Conservation (phyloP, 805 yeast species). For the Metschnikowia borealis region DNA sequence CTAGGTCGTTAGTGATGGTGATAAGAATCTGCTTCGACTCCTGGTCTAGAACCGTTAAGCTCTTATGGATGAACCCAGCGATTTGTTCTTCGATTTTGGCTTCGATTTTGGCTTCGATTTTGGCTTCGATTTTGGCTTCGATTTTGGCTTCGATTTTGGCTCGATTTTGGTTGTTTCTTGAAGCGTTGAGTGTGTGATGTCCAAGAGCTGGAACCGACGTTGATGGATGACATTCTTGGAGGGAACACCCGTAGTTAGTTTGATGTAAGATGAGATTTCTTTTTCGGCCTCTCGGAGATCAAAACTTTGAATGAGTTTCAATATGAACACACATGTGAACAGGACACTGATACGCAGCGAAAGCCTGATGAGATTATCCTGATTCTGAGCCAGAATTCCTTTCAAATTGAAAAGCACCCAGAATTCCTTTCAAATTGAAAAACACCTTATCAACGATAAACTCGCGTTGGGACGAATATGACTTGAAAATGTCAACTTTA, state of each 20-base stretch:
- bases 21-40: constrained; percentile 7
- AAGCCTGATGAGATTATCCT: neutral
- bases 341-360: constrained; percentile 37
- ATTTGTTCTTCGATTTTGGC: no score
- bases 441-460: constrained; percentile 62
- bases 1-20: constrained; percentile 50
- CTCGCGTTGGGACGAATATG: constrained; percentile 47
- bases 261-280: constrained; percentile 1
- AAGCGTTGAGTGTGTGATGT: neutral
- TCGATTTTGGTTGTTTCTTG: constrained; percentile 5
- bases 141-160: no score
- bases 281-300: constrained; percentile 15
- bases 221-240: constrained; percentile 6
- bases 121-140: no score
- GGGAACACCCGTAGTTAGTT: constrained; percentile 6
- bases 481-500: constrained; percentile 35
- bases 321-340: constrained; percentile 42
- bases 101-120: no score
- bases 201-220: constrained; percentile 7
- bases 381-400: neutral
- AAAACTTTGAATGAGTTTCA: constrained; percentile 39
- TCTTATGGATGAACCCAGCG: constrained; percentile 7
- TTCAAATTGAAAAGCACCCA: constrained; percentile 49
- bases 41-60: constrained; percentile 5
- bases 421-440: no score